Evolutionary conservation across 345 rosid genomes (phyloP).

Genomic region (Gynandropsis gynandra): DNA sequence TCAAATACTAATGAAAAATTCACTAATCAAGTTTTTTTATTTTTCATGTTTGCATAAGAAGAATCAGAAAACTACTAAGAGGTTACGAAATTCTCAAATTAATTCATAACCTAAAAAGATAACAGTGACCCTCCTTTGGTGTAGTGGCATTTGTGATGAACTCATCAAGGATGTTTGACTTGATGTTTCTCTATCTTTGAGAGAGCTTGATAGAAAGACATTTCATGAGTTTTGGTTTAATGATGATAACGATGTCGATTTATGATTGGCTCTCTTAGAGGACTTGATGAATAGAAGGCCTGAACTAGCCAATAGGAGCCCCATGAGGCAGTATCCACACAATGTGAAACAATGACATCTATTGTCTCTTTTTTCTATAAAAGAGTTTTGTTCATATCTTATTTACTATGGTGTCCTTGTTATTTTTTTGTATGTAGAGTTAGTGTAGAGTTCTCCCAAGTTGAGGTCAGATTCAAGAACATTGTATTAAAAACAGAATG

Average conservation of each 20-base stretch:
- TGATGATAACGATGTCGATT: conserved; percentile 76
- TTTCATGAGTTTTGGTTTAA: conserved; percentile 76
- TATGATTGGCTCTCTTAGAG: conserved; percentile 77
- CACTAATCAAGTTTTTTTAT: too few relatives aligned
- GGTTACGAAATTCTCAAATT: too few relatives aligned
- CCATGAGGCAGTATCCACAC: conserved; percentile 91
- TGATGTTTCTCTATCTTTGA: conserved; percentile 40
- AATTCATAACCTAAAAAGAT: too few relatives aligned
- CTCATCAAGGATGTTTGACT: conserved; percentile 71
- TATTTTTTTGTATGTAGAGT: conserved; percentile 20
- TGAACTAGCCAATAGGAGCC: conserved; percentile 85
- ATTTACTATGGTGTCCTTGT: neutral
- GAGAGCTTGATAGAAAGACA: conserved; percentile 69
- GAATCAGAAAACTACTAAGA: too few relatives aligned
- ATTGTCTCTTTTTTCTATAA: too few relatives aligned
- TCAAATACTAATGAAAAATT: too few relatives aligned
- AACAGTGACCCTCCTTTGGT: too few relatives aligned
- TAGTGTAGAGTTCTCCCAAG: conserved; percentile 27
- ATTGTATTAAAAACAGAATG: conserved; percentile 32
- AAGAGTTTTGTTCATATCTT: too few relatives aligned
- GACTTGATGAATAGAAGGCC: conserved; percentile 77
- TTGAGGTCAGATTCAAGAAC: conserved; percentile 39
- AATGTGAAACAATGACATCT: conserved; percentile 97
- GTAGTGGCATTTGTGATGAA: too few relatives aligned
- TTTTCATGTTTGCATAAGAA: too few relatives aligned